Percentiles rank a stretch among this genome's conserved stretches.
These are phyloP conservation scores for Hortiboletus campestris DNA, from an alignment of 768 basidiomycete genomes.

Conservation along the genomic window DNA sequence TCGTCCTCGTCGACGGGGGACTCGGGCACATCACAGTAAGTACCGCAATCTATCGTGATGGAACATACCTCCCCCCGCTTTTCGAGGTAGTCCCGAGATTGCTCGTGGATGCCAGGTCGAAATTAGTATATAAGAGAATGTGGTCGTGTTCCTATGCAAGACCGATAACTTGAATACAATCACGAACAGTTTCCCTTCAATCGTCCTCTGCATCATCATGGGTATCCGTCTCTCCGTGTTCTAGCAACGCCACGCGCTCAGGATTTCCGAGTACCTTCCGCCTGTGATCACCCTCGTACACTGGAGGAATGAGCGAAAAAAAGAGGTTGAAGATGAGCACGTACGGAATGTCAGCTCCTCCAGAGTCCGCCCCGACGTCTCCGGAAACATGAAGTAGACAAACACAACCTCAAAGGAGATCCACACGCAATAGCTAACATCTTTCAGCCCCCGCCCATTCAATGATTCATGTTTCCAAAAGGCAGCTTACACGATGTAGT, in stretches of 20 bases:
- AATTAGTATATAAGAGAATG: too few species aligned
- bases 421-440: conserved; percentile 17
- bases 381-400: conserved; percentile 19
- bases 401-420: conserved; percentile 12
- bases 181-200: neutral
- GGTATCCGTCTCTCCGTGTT: neutral
- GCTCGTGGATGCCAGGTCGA: too few species aligned
- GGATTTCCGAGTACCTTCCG: neutral
- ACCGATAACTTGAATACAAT: too few species aligned
- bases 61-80: too few species aligned
- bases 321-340: neutral
- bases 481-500: conserved; percentile 11
- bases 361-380: conserved; percentile 18
- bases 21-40: too few species aligned
- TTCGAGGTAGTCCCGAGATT: too few species aligned
- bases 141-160: too few species aligned
- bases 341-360: conserved; percentile 20
- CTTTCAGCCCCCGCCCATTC: neutral
- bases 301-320: neutral
- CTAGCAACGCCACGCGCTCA: neutral
- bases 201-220: neutral
- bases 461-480: accelerated
- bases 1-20: too few species aligned
- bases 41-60: too few species aligned
- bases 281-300: conserved; percentile 1